Conservation (phyloP, 768 basidiomycete genomes). For the Leccinum boreale region DNA sequence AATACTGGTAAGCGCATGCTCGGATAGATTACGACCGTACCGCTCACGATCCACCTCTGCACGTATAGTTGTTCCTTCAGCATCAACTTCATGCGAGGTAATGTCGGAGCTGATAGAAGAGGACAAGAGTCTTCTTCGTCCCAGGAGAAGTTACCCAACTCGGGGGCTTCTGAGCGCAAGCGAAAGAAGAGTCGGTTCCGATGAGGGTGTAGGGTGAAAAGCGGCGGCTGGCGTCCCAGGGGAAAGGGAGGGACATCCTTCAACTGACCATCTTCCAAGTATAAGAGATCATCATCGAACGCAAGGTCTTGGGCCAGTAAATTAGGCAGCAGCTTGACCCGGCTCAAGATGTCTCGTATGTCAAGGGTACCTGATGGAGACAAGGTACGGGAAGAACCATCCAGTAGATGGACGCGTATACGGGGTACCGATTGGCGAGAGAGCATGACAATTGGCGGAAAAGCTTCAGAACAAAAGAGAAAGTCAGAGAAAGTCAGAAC, state of each 20-base stretch:
- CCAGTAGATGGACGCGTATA: constrained; percentile 19
- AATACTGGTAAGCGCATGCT: constrained; percentile 6
- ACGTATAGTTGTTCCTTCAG: constrained; percentile 35
- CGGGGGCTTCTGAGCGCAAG: constrained; percentile 18
- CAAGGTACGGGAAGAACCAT: constrained; percentile 11
- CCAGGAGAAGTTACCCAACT: constrained; percentile 15
- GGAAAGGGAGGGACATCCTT: constrained; percentile 33
- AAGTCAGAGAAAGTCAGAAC: not conserved
- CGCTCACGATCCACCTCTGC: constrained; percentile 34
- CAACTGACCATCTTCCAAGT: constrained; percentile 13
- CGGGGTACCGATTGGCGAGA: constrained; percentile 15
- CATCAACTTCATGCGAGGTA: constrained; percentile 35
- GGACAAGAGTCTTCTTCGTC: constrained; percentile 15
- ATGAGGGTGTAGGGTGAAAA: constrained; percentile 27
- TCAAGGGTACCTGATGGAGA: constrained; percentile 27
- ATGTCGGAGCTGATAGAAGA: constrained; percentile 31
- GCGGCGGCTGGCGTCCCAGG: constrained; percentile 18
- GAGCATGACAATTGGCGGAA: constrained; percentile 16
- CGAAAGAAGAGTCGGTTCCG: constrained; percentile 23
- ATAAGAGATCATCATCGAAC: constrained; percentile 10
- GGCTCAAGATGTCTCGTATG: constrained; percentile 21
- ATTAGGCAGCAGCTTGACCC: constrained; percentile 10
- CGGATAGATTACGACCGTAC: not conserved
- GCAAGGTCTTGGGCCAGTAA: constrained; percentile 22
- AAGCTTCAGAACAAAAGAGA: constrained; percentile 5